Conservation (phyloP, 108 stramenopile genomes). For the Skeletonema menzelii region DNA sequence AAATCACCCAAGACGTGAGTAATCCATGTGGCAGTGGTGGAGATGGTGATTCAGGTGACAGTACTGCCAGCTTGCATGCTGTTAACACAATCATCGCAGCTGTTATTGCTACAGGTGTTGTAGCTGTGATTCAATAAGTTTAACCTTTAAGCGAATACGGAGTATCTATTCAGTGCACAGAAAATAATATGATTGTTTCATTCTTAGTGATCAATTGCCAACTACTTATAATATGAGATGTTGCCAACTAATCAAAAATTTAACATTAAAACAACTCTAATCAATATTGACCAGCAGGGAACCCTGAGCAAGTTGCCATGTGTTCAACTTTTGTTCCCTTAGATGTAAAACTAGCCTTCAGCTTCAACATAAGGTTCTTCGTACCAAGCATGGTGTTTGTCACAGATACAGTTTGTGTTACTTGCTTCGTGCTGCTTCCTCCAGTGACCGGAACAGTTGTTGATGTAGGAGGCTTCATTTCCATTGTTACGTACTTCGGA, state of each 20-base stretch:
- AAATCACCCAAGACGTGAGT: too few relatives aligned
- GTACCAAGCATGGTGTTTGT: conserved; percentile 88
- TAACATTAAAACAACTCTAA: background rate
- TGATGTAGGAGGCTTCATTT: conserved; percentile 94
- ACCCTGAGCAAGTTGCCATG: conserved; percentile 84
- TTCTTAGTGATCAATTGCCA: too few relatives aligned
- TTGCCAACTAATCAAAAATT: background rate
- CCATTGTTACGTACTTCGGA: conserved; percentile 95
- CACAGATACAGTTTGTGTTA: conserved; percentile 92
- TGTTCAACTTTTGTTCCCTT: conserved; percentile 87
- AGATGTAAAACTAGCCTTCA: conserved; percentile 93
- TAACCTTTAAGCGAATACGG: too few relatives aligned
- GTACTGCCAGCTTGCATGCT: too few relatives aligned
- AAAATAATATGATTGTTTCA: too few relatives aligned
- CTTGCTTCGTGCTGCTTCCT: conserved; percentile 60
- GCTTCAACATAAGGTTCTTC: conserved; percentile 95
- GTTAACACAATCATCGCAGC: too few relatives aligned
- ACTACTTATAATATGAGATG: background rate
- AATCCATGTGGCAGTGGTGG: too few relatives aligned
- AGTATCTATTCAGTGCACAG: too few relatives aligned
- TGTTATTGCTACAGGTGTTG: too few relatives aligned
- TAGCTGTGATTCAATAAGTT: too few relatives aligned
- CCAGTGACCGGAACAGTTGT: conserved; percentile 79
- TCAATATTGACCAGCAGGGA: conserved; percentile 83
- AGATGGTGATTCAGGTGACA: too few relatives aligned